Evolutionary conservation across 176 grass and related monocot genomes (phyloP).

Genomic region (Stipa capillata): DNA sequence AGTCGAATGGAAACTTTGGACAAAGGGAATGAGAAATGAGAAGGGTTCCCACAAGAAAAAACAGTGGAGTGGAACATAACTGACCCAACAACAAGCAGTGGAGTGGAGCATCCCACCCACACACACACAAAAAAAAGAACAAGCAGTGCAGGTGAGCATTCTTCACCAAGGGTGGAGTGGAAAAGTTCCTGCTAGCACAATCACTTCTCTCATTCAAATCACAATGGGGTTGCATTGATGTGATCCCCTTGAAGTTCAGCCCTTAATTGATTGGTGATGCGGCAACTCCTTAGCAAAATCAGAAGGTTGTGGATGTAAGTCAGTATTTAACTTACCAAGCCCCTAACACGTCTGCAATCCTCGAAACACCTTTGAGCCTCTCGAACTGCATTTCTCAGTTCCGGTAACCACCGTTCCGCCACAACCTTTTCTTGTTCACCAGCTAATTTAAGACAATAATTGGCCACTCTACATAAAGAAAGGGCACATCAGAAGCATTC

Average conservation of each 20-base stretch:
- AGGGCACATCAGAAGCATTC: constrained; percentile 5
- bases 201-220: not conserved
- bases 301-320: not conserved
- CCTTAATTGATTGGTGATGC: not conserved
- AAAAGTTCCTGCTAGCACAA: not conserved
- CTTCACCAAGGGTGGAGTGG: not conserved
- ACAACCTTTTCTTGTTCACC: constrained; percentile 84
- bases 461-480: constrained; percentile 64
- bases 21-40: not conserved
- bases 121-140: too few relatives aligned
- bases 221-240: not conserved
- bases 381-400: constrained; percentile 74
- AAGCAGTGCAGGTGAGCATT: not conserved
- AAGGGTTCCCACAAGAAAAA: not conserved
- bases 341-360: constrained; percentile 70
- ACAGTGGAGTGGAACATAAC: too few relatives aligned
- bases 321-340: constrained; percentile 58
- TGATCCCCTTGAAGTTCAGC: not conserved
- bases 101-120: not conserved
- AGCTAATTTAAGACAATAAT: constrained; percentile 90
- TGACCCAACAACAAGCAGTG: not conserved
- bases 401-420: constrained; percentile 71
- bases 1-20: not conserved
- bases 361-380: constrained; percentile 77
- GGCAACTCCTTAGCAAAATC: not conserved